Conservation (phyloP, 345 rosid species). For the Odontarrhena argentea region DNA sequence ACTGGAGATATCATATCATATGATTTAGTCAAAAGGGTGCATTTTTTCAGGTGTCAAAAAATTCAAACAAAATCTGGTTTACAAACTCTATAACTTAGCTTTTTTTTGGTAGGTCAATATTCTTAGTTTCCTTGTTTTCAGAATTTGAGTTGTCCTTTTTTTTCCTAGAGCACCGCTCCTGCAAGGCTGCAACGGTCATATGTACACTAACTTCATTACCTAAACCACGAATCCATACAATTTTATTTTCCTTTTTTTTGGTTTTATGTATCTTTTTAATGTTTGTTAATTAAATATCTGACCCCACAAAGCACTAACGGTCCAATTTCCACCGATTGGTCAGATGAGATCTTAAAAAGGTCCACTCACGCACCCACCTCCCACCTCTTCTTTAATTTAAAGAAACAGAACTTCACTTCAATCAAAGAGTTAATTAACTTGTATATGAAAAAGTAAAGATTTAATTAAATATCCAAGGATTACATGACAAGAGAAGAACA, state of each 20-base stretch:
- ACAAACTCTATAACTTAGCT: neutral
- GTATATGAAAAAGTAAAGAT: neutral
- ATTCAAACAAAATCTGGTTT: neutral
- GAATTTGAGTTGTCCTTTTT: neutral
- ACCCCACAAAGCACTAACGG: conserved; percentile 39
- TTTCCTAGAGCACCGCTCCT: conserved; percentile 32
- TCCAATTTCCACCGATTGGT: conserved; percentile 29
- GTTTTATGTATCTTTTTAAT: conserved; percentile 6
- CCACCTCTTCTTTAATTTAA: neutral
- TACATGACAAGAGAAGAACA: conserved; percentile 15
- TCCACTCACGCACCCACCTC: conserved; percentile 34
- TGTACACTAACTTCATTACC: conserved; percentile 26
- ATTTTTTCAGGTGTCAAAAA: too few relatives aligned
- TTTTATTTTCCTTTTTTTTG: neutral
- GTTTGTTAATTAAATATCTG: conserved; percentile 13
- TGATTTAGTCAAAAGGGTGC: too few relatives aligned
- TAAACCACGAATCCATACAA: conserved; percentile 23
- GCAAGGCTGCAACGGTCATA: conserved; percentile 38
- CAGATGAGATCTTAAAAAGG: conserved; percentile 20
- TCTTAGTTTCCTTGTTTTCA: neutral
- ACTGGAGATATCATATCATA: too few relatives aligned
- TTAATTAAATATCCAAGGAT: conserved; percentile 24
- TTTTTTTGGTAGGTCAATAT: neutral
- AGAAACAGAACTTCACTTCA: neutral
- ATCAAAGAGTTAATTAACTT: neutral